Evolutionary conservation across 805 yeast genomes (phyloP).

Genomic region (Zygoascus biomembranicola): DNA sequence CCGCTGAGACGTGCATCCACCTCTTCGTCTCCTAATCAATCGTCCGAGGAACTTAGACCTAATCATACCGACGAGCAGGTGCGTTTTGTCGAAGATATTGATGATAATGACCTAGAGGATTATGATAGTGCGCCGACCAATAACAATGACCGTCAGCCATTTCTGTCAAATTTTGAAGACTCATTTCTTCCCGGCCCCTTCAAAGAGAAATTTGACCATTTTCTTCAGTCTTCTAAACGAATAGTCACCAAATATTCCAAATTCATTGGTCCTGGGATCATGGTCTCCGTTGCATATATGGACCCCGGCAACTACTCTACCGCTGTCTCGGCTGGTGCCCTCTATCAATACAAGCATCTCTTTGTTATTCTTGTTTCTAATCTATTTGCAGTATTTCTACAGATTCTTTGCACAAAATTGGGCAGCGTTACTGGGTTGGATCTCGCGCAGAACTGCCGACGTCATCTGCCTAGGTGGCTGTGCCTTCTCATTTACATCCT

Average conservation of each 20-base stretch:
- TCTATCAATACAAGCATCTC: slow-evolving; percentile 62
- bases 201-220: slow-evolving; percentile 11
- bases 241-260: slow-evolving; percentile 45
- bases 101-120: background rate
- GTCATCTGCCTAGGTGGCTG: slow-evolving; percentile 58
- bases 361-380: slow-evolving; percentile 72
- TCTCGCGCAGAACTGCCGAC: slow-evolving; percentile 74
- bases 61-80: background rate
- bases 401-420: slow-evolving; percentile 71
- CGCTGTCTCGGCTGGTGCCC: slow-evolving; percentile 82
- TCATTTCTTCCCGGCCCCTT: background rate
- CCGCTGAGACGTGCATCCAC: slow-evolving; percentile 5
- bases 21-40: background rate
- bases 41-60: background rate
- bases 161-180: background rate
- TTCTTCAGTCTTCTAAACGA: slow-evolving; percentile 8
- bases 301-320: slow-evolving; percentile 94
- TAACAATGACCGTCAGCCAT: background rate
- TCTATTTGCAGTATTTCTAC: slow-evolving; percentile 73
- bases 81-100: background rate
- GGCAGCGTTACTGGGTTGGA: slow-evolving; percentile 89
- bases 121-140: background rate
- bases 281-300: slow-evolving; percentile 85
- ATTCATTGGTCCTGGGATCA: slow-evolving; percentile 81
- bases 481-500: slow-evolving; percentile 55